Conservation (phyloP, 108 stramenopile species). For the Ochromonas danica region DNA sequence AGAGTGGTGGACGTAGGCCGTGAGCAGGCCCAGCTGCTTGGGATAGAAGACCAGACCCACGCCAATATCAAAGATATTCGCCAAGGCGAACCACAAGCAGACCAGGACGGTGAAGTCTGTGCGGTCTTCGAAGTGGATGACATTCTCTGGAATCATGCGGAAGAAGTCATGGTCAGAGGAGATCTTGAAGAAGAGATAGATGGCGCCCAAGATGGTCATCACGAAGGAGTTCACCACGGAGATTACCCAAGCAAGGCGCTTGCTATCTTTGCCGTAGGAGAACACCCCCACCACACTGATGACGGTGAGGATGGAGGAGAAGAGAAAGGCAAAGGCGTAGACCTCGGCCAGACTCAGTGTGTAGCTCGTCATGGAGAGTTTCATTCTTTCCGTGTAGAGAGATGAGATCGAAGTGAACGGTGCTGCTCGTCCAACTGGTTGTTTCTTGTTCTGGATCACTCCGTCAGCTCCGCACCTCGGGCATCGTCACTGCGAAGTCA, state of each 20-base stretch:
- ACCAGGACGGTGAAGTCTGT: background rate
- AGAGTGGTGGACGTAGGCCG: conserved; percentile 22
- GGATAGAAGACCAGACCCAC: conserved; percentile 28
- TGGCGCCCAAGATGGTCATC: background rate
- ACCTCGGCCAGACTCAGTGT: too few relatives aligned
- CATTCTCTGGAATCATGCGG: background rate
- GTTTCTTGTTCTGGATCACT: too few relatives aligned
- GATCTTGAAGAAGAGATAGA: background rate
- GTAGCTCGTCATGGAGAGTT: too few relatives aligned
- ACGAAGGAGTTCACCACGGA: conserved; percentile 9
- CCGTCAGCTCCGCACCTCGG: too few relatives aligned
- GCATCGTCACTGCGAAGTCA: too few relatives aligned
- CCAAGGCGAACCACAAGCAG: conserved; percentile 13
- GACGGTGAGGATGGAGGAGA: background rate
- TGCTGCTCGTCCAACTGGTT: too few relatives aligned
- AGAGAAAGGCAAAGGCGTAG: background rate
- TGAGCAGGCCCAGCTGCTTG: background rate
- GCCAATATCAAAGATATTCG: conserved; percentile 32
- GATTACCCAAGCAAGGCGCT: background rate
- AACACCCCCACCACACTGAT: background rate
- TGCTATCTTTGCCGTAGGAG: background rate
- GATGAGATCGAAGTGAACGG: too few relatives aligned
- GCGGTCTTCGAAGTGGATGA: background rate
- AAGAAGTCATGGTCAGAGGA: background rate
- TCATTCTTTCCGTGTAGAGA: too few relatives aligned